phyloP scores from a whole-genome alignment of 164 flowering plant species.

The Stephania cephalantha region DNA sequence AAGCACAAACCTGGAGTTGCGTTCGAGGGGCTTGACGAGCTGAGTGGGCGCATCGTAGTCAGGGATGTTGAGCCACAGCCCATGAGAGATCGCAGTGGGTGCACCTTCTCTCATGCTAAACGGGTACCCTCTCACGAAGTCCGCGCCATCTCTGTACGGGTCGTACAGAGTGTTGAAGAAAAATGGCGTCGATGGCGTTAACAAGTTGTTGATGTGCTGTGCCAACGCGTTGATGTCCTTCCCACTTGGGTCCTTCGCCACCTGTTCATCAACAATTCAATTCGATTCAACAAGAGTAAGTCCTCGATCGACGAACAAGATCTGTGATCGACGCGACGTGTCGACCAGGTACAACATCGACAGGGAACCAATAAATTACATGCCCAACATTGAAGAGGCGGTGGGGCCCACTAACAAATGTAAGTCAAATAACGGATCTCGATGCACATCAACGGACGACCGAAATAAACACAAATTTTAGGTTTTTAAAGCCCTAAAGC shows the following conservation, averaged over 20 bases:
- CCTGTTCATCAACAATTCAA: slow-evolving; percentile 17
- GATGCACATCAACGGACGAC: not conserved
- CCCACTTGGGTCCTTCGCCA: slow-evolving; percentile 51
- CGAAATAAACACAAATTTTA: not conserved
- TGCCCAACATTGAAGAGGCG: not conserved
- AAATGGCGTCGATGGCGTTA: slow-evolving; percentile 38
- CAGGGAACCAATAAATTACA: not conserved
- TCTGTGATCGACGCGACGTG: not conserved
- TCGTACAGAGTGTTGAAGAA: slow-evolving; percentile 53
- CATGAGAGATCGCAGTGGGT: slow-evolving; percentile 46
- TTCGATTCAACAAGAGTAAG: not conserved
- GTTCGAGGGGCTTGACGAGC: slow-evolving; percentile 58
- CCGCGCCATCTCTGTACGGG: slow-evolving; percentile 43
- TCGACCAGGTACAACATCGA: not conserved
- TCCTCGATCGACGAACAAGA: not conserved
- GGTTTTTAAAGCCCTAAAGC: not conserved
- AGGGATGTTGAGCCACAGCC: slow-evolving; percentile 57
- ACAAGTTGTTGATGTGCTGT: slow-evolving; percentile 42
- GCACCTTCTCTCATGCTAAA: slow-evolving; percentile 49
- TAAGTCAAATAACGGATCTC: not conserved
- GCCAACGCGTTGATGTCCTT: slow-evolving; percentile 44
- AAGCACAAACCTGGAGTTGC: slow-evolving; percentile 35
- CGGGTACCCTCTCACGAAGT: slow-evolving; percentile 46
- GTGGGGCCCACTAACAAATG: not conserved
- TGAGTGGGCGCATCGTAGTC: slow-evolving; percentile 65